Base-by-base conservation (phyloP, 495 filamentous ascomycete species). In the Talaromyces stipitatus region DNA sequence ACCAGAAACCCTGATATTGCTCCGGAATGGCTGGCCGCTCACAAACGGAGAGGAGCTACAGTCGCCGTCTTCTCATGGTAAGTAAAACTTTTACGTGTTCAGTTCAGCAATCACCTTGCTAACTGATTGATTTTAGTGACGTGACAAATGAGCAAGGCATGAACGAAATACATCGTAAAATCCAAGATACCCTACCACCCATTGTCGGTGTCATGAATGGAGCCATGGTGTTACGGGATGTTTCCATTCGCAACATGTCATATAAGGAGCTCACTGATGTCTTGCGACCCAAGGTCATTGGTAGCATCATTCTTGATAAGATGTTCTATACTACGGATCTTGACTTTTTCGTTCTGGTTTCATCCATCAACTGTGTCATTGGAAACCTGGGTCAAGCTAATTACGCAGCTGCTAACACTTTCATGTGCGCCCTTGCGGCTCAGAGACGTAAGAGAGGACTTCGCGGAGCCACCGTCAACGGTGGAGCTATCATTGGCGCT, bases 331-430 rank as follows among this genome's bases (percentile, higher is more conserved):
- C 66, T 11, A 48, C 62, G 0, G 10, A 22, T 4, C 74, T 86
- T 1, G 84, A 87, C 55, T 87, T 86, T 69, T 85, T 87, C 67
- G 69, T 86, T 23, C 66, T 79, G 32, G 72, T 85, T 54, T 83
- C 79, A 0, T 86, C 83, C 0, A 66, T 77, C 2, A 69, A 78
- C 6, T 69, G 69, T 26, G 68, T 76, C 7, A 68, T 82, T 18
- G 84, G 85, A 0, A 82, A 76, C 1, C 60, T 65, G 43, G 80
- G 80, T 0, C 85, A 88, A 64, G 70, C 77, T 1, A 80, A 78
- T 11, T 88, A 88, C 63, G 71, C 74, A 16, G 81, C 83, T 4
- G 82, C 79, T 4, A 85, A 83, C 65, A 69, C 68, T 38, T 85
- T 77, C 70, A 68, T 61, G 70, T 71, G 41, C 7, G 48, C 56